A percentile compares a stretch with the other conserved stretches of the same genome.
Conservation (phyloP, 1,139 yeast species). For the Debaryomyces nepalensis region DNA sequence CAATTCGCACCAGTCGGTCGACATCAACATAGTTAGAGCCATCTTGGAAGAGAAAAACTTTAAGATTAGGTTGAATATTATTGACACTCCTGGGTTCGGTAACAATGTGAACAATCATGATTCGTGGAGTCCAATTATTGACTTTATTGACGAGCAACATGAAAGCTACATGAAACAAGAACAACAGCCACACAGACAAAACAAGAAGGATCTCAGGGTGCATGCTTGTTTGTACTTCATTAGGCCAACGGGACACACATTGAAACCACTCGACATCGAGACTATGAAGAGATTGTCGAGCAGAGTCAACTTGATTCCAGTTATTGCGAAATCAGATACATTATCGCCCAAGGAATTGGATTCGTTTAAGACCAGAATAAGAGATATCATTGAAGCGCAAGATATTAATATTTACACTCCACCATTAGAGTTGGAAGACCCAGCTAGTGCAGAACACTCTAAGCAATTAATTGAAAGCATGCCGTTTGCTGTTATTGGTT, state of each 20-base stretch:
- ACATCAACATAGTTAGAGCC: slow-evolving; percentile 88
- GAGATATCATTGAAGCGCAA: slow-evolving; percentile 91
- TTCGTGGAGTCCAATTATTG: slow-evolving; percentile 92
- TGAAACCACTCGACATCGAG: slow-evolving; percentile 93
- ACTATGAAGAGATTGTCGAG: slow-evolving; percentile 87
- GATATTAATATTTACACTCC: slow-evolving; percentile 91
- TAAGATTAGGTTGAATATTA: slow-evolving; percentile 78
- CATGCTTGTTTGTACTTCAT: slow-evolving; percentile 95
- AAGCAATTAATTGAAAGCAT: slow-evolving; percentile 83
- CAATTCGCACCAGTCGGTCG: slow-evolving; percentile 79
- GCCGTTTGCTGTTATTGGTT: slow-evolving; percentile 94
- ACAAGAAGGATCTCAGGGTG: slow-evolving; percentile 82
- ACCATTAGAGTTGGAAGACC: slow-evolving; percentile 74
- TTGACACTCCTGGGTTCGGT: slow-evolving; percentile 98
- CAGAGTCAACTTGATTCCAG: slow-evolving; percentile 91
- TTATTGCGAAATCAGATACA: slow-evolving; percentile 94
- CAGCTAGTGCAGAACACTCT: slow-evolving; percentile 79
- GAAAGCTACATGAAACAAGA: slow-evolving; percentile 95
- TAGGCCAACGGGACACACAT: slow-evolving; percentile 93
- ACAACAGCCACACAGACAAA: slow-evolving; percentile 82
- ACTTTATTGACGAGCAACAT: slow-evolving; percentile 96
- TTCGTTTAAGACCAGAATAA: slow-evolving; percentile 80
- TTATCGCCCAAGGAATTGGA: slow-evolving; percentile 81
- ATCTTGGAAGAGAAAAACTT: slow-evolving; percentile 92
- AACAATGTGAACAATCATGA: slow-evolving; percentile 92